phyloP scores from a whole-genome alignment of 140 eudicot genomes.

The Stevia rebaudiana region DNA sequence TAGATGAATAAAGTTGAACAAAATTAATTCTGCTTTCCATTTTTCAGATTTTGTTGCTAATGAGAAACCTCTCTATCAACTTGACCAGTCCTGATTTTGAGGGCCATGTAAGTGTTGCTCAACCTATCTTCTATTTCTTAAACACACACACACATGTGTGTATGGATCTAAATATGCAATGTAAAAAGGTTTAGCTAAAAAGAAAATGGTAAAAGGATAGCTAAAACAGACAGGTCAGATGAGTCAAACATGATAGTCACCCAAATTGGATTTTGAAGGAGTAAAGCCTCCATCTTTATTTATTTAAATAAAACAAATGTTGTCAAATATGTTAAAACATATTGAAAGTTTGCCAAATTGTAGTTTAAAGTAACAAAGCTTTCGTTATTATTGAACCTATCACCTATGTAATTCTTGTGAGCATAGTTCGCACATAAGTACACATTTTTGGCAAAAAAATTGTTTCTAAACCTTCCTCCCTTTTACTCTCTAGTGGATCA shows the following conservation, averaged over 20 bases:
- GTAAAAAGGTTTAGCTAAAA: not conserved
- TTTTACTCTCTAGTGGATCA: not conserved
- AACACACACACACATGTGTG: not conserved
- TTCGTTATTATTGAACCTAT: not conserved
- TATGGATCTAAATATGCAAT: not conserved
- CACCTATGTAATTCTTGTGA: not conserved
- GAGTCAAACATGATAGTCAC: not conserved
- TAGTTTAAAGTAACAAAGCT: not conserved
- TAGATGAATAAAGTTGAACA: conserved; percentile 1
- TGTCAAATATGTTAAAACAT: not conserved
- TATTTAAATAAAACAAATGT: not conserved
- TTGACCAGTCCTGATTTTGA: conserved; percentile 95
- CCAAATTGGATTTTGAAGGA: not conserved
- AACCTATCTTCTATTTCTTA: not conserved
- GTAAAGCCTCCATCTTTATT: not conserved
- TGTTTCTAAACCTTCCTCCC: too few species aligned
- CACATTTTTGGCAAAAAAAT: not conserved
- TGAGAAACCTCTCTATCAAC: conserved; percentile 94
- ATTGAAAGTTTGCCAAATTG: not conserved
- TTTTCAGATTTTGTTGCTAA: conserved; percentile 74
- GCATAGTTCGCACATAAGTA: not conserved
- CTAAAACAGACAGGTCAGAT: not conserved
- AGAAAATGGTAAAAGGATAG: not conserved
- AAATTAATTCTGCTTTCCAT: not conserved
- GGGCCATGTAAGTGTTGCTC: conserved; percentile 69